Evolutionary conservation across 768 basidiomycete species (phyloP).

Genomic region (Termitomyces sp.): DNA sequence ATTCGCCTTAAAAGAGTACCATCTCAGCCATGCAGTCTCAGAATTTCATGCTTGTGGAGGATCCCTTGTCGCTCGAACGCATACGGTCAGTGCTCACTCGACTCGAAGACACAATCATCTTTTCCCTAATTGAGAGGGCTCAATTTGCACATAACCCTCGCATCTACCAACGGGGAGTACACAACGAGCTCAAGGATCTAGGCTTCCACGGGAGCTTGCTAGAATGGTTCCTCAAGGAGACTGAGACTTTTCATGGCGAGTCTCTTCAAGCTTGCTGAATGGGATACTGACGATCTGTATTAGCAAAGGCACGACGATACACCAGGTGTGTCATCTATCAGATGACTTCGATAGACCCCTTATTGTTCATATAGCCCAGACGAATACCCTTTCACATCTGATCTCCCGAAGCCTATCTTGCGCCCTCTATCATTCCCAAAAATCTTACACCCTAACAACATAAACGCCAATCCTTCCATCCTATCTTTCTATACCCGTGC

Average conservation of each 20-base stretch:
- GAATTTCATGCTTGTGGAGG: slow-evolving; percentile 71
- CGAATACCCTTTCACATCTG: slow-evolving; percentile 89
- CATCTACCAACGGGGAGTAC: slow-evolving; percentile 79
- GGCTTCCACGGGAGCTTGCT: slow-evolving; percentile 89
- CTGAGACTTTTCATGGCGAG: slow-evolving; percentile 90
- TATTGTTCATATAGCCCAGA: slow-evolving; percentile 64
- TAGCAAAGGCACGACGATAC: slow-evolving; percentile 93
- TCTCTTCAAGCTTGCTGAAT: neutral
- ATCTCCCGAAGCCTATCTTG: slow-evolving; percentile 81
- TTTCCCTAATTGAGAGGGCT: slow-evolving; percentile 92
- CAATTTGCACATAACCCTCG: slow-evolving; percentile 92
- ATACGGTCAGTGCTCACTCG: slow-evolving; percentile 85
- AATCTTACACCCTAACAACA: slow-evolving; percentile 70
- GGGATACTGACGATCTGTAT: slow-evolving; percentile 1
- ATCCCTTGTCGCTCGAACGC: slow-evolving; percentile 82
- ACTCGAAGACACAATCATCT: slow-evolving; percentile 98
- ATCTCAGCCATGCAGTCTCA: slow-evolving; percentile 41
- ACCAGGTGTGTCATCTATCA: slow-evolving; percentile 57
- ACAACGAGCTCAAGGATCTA: slow-evolving; percentile 68
- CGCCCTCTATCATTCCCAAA: slow-evolving; percentile 66
- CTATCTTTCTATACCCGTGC: slow-evolving; percentile 81
- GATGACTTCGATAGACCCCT: neutral
- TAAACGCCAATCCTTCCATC: slow-evolving; percentile 88
- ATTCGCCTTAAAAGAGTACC: neutral
- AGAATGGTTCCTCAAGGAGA: slow-evolving; percentile 97